phyloP scores from a whole-genome alignment of 1,284 basidiomycete species.

The Pascua sp. region DNA sequence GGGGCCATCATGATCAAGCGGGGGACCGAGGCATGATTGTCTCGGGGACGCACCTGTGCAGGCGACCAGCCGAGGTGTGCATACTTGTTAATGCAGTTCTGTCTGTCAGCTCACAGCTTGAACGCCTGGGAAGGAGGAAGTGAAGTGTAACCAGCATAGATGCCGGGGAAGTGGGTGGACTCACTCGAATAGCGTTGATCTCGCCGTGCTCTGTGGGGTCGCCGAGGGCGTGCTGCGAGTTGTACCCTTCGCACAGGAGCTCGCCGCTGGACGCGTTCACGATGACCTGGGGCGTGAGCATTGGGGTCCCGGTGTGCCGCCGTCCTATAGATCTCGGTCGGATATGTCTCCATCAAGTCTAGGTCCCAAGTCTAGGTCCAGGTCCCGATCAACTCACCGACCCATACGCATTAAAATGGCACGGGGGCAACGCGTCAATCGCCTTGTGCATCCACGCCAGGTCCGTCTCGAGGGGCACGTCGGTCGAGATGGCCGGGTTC shows the following conservation, averaged over 20 bases:
- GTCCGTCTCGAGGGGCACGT: background rate
- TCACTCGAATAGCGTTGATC: background rate
- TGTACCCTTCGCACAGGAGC: conserved; percentile 4
- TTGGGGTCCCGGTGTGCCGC: background rate
- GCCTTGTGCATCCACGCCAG: conserved; percentile 15
- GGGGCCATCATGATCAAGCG: background rate
- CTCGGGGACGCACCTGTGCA: background rate
- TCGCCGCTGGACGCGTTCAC: conserved; percentile 1
- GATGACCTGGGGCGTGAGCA: conserved; percentile 3
- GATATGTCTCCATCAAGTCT: too few species aligned
- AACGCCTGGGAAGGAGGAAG: too few species aligned
- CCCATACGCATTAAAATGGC: conserved; percentile 3
- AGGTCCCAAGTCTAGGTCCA: too few species aligned
- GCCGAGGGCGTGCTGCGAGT: background rate
- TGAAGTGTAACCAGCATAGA: too few species aligned
- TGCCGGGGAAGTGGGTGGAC: too few species aligned
- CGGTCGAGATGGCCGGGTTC: background rate
- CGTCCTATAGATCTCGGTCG: too few species aligned
- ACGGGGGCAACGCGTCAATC: conserved; percentile 14
- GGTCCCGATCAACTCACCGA: background rate
- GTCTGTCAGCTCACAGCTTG: too few species aligned
- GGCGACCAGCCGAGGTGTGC: background rate
- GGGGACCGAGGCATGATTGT: background rate
- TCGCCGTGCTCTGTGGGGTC: conserved; percentile 8
- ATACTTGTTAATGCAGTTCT: conserved; percentile 5